phyloP scores from a whole-genome alignment of 306 rosid species.

The Trichosanthes truncata region DNA sequence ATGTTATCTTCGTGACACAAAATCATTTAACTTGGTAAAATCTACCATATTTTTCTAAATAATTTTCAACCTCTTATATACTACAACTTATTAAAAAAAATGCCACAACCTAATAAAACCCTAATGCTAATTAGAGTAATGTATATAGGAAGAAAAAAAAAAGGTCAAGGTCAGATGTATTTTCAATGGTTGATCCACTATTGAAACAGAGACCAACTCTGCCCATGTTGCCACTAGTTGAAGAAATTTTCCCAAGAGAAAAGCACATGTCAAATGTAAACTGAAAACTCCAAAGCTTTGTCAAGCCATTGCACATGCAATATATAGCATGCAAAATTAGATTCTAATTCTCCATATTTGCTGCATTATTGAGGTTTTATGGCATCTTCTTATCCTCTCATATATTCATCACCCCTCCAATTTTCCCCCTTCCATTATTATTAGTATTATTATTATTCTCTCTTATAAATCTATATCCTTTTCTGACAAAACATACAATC shows the following conservation, averaged over 20 bases:
- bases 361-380: slow-evolving; percentile 42
- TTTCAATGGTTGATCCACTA: not conserved
- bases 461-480: slow-evolving; percentile 15
- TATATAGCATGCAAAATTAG: slow-evolving; percentile 15
- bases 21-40: too few species aligned
- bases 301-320: not conserved
- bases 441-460: slow-evolving; percentile 27
- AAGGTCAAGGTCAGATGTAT: not conserved
- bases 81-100: too few species aligned
- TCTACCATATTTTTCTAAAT: too few species aligned
- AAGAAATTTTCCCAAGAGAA: not conserved
- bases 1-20: not conserved
- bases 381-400: slow-evolving; percentile 54
- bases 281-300: slow-evolving; percentile 2
- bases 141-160: not conserved
- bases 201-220: not conserved
- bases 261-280: slow-evolving; percentile 11
- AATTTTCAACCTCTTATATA: not conserved
- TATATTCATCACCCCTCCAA: slow-evolving; percentile 12
- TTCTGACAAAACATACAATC: slow-evolving; percentile 22
- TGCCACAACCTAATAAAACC: too few species aligned
- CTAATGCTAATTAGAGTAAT: too few species aligned
- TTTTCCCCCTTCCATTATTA: slow-evolving; percentile 31
- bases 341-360: slow-evolving; percentile 51
- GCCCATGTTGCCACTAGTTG: not conserved